Evolutionary conservation across 495 filamentous ascomycete genomes (phyloP).

Genomic region (Clohesyomyces aquaticus): DNA sequence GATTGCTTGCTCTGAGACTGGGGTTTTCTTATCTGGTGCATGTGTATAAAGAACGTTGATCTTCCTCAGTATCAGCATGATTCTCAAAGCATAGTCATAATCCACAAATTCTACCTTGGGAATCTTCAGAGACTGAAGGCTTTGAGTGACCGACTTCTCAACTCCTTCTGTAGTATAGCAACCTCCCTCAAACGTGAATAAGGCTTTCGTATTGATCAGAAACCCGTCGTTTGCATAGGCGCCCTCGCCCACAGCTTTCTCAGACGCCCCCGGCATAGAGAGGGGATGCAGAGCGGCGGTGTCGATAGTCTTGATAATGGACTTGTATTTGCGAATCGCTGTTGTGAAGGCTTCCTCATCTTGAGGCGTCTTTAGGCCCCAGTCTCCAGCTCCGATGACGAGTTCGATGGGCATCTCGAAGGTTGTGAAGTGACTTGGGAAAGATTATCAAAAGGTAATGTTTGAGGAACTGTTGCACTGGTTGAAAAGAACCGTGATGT

Average conservation of each 20-base stretch:
- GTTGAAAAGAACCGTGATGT: too few relatives aligned
- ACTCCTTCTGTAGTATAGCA: not conserved
- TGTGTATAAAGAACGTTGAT: slow-evolving; percentile 2
- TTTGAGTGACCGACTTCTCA: not conserved
- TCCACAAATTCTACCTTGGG: not conserved
- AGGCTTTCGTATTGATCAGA: slow-evolving; percentile 5
- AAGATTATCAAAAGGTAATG: too few relatives aligned
- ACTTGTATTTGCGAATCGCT: not conserved
- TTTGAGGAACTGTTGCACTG: too few relatives aligned
- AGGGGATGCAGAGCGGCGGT: slow-evolving; percentile 1
- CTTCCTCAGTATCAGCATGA: not conserved
- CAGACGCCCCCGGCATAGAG: not conserved
- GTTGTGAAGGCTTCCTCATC: not conserved
- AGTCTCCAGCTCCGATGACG: not conserved
- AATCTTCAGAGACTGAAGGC: not conserved
- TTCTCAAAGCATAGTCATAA: not conserved
- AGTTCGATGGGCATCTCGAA: too few relatives aligned
- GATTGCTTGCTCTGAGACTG: not conserved
- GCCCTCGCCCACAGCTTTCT: not conserved
- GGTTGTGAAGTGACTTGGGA: too few relatives aligned
- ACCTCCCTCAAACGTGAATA: not conserved
- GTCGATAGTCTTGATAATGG: slow-evolving; percentile 2
- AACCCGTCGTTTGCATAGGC: not conserved
- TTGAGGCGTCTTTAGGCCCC: not conserved
- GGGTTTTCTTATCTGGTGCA: slow-evolving; percentile 4